phyloP scores from a whole-genome alignment of 768 basidiomycete species.

The Termitomyces bulborhizus region DNA sequence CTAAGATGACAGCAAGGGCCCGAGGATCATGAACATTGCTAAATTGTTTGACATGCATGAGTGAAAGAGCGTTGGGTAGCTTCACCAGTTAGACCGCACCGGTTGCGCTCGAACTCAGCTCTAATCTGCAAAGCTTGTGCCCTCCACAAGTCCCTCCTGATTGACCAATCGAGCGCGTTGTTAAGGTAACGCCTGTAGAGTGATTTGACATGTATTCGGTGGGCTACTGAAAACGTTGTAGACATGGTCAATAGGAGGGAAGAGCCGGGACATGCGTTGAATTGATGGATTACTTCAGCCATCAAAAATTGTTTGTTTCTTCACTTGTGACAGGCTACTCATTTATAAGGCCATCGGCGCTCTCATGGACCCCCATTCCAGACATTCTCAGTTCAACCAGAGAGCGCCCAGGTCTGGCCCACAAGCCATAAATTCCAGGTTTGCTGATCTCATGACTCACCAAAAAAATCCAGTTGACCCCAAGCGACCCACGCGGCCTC shows the following conservation, averaged over 20 bases:
- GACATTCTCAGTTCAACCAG: slow-evolving; percentile 68
- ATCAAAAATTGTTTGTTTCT: slow-evolving; percentile 15
- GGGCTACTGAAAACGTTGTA: slow-evolving; percentile 62
- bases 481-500: slow-evolving; percentile 27
- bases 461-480: slow-evolving; percentile 36
- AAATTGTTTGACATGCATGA: slow-evolving; percentile 3
- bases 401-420: slow-evolving; percentile 67
- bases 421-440: slow-evolving; percentile 34
- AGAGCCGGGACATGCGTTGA: slow-evolving; percentile 10
- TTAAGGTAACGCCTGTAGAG: slow-evolving; percentile 84
- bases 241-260: slow-evolving; percentile 36
- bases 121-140: slow-evolving; percentile 79
- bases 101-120: slow-evolving; percentile 90
- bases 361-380: slow-evolving; percentile 75
- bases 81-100: slow-evolving; percentile 38
- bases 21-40: slow-evolving; percentile 86
- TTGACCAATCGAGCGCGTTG: slow-evolving; percentile 87
- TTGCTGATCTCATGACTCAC: slow-evolving; percentile 30
- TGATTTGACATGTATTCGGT: slow-evolving; percentile 84
- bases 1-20: slow-evolving; percentile 68
- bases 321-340: background rate
- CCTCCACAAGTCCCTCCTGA: slow-evolving; percentile 84
- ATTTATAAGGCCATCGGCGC: slow-evolving; percentile 7
- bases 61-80: background rate
- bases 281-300: slow-evolving; percentile 12